Evolutionary conservation across 805 yeast species (phyloP).

Genomic region (Kodamaea sagamina): DNA sequence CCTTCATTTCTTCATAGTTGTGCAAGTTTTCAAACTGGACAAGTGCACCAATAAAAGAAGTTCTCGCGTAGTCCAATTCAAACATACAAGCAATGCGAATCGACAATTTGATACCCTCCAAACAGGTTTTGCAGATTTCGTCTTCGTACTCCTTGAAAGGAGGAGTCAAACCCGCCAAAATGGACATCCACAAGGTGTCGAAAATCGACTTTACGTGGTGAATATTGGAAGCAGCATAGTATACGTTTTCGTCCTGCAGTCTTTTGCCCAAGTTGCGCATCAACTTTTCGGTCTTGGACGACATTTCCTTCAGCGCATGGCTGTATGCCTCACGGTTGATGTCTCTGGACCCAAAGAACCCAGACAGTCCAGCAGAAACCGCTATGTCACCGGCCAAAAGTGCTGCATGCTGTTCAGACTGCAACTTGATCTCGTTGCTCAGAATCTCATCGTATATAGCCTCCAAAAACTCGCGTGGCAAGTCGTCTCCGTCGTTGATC

Average conservation of each 20-base stretch:
- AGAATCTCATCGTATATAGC: constrained; percentile 77
- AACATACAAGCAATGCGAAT: constrained; percentile 82
- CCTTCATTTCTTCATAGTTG: constrained; percentile 73
- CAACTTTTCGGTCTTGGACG: constrained; percentile 82
- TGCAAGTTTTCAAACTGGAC: constrained; percentile 82
- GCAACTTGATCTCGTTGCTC: constrained; percentile 81
- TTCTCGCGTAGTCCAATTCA: constrained; percentile 79
- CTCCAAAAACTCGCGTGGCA: constrained; percentile 71
- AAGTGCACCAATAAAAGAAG: constrained; percentile 86
- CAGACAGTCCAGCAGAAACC: constrained; percentile 36
- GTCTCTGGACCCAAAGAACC: constrained; percentile 72
- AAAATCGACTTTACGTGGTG: constrained; percentile 93
- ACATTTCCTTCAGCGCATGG: constrained; percentile 90
- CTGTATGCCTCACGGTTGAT: constrained; percentile 77
- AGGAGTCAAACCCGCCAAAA: constrained; percentile 90
- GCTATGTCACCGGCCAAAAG: constrained; percentile 64
- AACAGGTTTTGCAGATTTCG: constrained; percentile 64
- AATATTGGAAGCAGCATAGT: constrained; percentile 80
- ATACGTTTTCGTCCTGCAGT: constrained; percentile 47
- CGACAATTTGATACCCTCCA: constrained; percentile 85
- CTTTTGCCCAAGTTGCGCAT: constrained; percentile 64
- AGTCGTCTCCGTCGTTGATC: constrained; percentile 85
- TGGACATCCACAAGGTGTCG: constrained; percentile 95
- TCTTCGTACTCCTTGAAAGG: constrained; percentile 86
- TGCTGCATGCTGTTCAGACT: constrained; percentile 93